Conservation (phyloP, 305 asterid genomes). For the Fraxinus latifolia region DNA sequence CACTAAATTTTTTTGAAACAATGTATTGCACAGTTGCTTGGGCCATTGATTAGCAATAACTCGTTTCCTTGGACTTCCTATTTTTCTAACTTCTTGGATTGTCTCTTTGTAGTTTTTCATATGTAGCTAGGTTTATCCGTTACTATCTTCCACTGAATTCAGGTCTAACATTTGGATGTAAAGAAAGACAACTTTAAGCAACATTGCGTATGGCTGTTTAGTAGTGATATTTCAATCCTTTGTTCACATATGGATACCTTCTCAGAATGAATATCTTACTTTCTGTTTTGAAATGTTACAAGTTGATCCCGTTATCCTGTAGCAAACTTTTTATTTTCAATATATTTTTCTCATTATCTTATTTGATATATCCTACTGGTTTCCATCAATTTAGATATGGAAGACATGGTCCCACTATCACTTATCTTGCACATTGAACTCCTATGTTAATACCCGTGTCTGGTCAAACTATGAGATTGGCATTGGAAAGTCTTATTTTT, state of each 20-base stretch:
- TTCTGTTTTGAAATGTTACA: neutral
- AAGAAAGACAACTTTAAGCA: neutral
- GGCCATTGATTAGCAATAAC: neutral
- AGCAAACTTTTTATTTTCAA: neutral
- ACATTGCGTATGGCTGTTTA: neutral
- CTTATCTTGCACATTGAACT: neutral
- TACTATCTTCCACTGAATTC: neutral
- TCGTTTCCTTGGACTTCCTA: neutral
- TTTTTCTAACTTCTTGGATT: conserved; percentile 8
- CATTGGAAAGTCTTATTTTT: neutral
- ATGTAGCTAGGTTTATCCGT: neutral
- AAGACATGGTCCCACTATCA: neutral
- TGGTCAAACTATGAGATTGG: neutral
- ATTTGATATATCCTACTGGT: neutral
- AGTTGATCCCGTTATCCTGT: neutral
- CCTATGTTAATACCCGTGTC: conserved; percentile 6
- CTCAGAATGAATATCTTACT: neutral
- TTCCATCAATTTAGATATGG: neutral
- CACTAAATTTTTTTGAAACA: neutral
- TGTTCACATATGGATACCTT: neutral
- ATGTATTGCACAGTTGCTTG: neutral
- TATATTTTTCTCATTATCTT: neutral
- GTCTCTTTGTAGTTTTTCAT: neutral
- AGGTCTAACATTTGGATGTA: neutral
- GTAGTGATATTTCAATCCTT: neutral